Conservation (phyloP, 305 asterid genomes). For the Fraxinus platypoda region DNA sequence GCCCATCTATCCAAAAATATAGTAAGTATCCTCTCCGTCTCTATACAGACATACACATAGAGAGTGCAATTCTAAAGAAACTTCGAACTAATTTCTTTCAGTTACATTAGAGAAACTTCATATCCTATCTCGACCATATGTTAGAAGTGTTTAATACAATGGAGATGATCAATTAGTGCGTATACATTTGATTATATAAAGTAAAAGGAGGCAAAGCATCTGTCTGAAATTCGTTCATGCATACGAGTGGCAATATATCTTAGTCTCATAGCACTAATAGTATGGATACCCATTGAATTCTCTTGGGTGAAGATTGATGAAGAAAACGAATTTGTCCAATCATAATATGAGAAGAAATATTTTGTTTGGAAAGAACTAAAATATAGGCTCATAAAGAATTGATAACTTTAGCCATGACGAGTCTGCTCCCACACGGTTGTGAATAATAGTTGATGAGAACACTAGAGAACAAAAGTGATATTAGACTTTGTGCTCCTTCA, state of each 20-base stretch:
- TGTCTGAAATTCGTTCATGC: background rate
- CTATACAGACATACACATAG: background rate
- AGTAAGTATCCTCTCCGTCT: slow-evolving; percentile 35
- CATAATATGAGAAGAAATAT: background rate
- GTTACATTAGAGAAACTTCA: background rate
- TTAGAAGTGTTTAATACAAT: background rate
- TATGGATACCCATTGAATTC: background rate
- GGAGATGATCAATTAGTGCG: background rate
- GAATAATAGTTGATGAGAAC: background rate
- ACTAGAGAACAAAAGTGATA: background rate
- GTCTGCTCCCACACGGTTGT: background rate
- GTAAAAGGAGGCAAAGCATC: background rate
- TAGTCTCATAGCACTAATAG: background rate
- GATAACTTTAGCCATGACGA: background rate
- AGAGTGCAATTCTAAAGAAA: background rate
- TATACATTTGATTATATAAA: background rate
- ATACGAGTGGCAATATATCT: background rate
- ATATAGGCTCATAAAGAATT: slow-evolving; percentile 2
- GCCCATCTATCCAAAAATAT: slow-evolving; percentile 26
- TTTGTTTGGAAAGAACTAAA: background rate
- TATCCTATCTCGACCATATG: background rate
- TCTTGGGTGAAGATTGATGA: background rate
- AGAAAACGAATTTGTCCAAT: background rate
- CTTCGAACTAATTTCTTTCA: background rate
- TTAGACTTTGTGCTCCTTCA: background rate